A percentile compares a stretch with the other conserved stretches of the same genome.
Evolutionary conservation across 129 eudicot species (phyloP).

Genomic region (Ambrosia artemisiifolia): DNA sequence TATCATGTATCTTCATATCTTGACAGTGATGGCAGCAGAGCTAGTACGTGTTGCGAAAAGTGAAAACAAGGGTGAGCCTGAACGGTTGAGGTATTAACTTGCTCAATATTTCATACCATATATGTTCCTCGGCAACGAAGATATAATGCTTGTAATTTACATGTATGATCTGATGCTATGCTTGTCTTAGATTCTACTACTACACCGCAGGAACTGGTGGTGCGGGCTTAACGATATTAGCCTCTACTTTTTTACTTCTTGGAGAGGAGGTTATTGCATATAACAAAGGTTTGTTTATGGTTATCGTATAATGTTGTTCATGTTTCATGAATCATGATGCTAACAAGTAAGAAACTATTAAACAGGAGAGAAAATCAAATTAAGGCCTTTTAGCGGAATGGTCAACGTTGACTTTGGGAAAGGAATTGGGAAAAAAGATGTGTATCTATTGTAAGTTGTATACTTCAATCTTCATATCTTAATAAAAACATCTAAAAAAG

Average conservation of each 20-base stretch:
- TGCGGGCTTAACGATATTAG: slow-evolving; percentile 95
- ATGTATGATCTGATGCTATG: slow-evolving; percentile 4
- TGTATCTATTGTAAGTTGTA: slow-evolving; percentile 80
- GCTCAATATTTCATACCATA: background rate
- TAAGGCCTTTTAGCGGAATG: slow-evolving; percentile 90
- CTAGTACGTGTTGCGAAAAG: slow-evolving; percentile 77
- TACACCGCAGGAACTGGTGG: slow-evolving; percentile 97
- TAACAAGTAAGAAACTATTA: slow-evolving; percentile 21
- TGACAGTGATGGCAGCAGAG: slow-evolving; percentile 97
- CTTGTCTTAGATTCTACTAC: slow-evolving; percentile 70
- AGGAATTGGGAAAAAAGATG: slow-evolving; percentile 86
- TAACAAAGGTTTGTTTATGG: slow-evolving; percentile 57
- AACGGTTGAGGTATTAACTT: slow-evolving; percentile 67
- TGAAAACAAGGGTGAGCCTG: slow-evolving; percentile 69
- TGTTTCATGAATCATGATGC: slow-evolving; percentile 6
- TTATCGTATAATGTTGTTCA: background rate
- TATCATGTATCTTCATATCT: background rate
- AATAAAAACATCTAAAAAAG: background rate
- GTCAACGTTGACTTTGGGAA: slow-evolving; percentile 82
- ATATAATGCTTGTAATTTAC: background rate
- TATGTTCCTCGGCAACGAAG: background rate
- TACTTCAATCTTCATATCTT: background rate
- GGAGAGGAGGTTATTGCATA: slow-evolving; percentile 93
- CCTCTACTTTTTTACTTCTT: slow-evolving; percentile 88
- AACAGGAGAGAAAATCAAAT: slow-evolving; percentile 64